Evolutionary conservation across 352 stramenopile genomes (phyloP).

Genomic region (Thraustotheca clavata): DNA sequence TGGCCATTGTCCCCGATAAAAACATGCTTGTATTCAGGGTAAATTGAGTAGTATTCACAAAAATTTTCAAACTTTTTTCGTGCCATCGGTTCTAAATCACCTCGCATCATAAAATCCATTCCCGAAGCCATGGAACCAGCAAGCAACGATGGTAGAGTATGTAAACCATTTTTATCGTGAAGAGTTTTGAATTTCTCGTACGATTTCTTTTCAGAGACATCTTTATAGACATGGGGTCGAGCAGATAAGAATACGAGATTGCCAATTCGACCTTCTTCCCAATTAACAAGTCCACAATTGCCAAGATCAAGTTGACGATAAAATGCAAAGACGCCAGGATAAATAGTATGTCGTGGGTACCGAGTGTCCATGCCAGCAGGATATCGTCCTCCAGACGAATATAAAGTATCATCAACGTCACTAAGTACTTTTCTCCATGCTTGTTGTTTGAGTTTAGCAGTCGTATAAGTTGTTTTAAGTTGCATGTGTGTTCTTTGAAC

Average conservation of each 20-base stretch:
- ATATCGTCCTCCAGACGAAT: slow-evolving; percentile 92
- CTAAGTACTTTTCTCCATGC: slow-evolving; percentile 98
- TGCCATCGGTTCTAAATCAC: slow-evolving; percentile 94
- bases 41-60: slow-evolving; percentile 93
- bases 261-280: slow-evolving; percentile 72
- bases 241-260: slow-evolving; percentile 98
- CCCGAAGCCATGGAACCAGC: slow-evolving; percentile 92
- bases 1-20: slow-evolving; percentile 98
- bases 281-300: slow-evolving; percentile 79
- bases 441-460: slow-evolving; percentile 66
- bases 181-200: slow-evolving; percentile 96
- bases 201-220: slow-evolving; percentile 96
- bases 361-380: slow-evolving; percentile 92
- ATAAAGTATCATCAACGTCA: slow-evolving; percentile 98
- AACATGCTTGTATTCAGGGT: slow-evolving; percentile 97
- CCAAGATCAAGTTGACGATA: slow-evolving; percentile 97
- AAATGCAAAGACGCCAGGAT: slow-evolving; percentile 96
- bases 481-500: slow-evolving; percentile 92
- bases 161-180: slow-evolving; percentile 88
- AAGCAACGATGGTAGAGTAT: slow-evolving; percentile 93
- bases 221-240: slow-evolving; percentile 98
- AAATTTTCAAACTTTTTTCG: slow-evolving; percentile 96
- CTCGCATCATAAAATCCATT: slow-evolving; percentile 91
- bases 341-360: slow-evolving; percentile 90
- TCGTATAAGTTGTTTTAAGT: slow-evolving; percentile 74